Evolutionary conservation across 306 rosid species (phyloP).

Genomic region (Inga leiocalycina): DNA sequence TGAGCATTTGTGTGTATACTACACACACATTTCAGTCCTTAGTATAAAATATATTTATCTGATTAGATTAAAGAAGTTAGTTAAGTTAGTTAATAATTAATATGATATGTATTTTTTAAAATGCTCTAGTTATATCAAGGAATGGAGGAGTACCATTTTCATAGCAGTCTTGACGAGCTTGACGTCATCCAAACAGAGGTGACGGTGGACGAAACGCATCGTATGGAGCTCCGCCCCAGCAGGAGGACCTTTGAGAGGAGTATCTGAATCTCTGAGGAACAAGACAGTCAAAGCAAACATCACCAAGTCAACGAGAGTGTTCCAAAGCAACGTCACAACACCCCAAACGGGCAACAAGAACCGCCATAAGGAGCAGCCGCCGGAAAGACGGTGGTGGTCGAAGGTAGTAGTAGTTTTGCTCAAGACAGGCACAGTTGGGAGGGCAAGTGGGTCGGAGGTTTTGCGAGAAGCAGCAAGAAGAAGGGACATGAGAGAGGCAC

Average conservation of each 20-base stretch:
- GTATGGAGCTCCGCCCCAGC: slow-evolving; percentile 40
- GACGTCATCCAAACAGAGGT: slow-evolving; percentile 54
- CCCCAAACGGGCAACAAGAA: slow-evolving; percentile 39
- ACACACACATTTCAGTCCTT: too few species aligned
- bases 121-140: too few species aligned
- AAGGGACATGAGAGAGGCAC: slow-evolving; percentile 72
- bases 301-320: slow-evolving; percentile 48
- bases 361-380: slow-evolving; percentile 22
- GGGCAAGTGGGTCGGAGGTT: slow-evolving; percentile 47
- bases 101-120: too few species aligned
- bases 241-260: slow-evolving; percentile 55
- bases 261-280: slow-evolving; percentile 53
- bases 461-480: slow-evolving; percentile 67
- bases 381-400: not conserved
- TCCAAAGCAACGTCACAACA: slow-evolving; percentile 41
- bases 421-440: slow-evolving; percentile 49
- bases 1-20: not conserved
- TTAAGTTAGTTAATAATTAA: too few species aligned
- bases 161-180: slow-evolving; percentile 56
- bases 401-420: not conserved
- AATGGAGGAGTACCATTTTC: slow-evolving; percentile 38
- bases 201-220: slow-evolving; percentile 50
- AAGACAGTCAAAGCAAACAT: slow-evolving; percentile 46
- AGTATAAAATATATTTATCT: too few species aligned
- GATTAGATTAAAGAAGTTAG: too few species aligned